Evolutionary conservation across 305 asterid species (phyloP).

Genomic region (Fraxinus latifolia): DNA sequence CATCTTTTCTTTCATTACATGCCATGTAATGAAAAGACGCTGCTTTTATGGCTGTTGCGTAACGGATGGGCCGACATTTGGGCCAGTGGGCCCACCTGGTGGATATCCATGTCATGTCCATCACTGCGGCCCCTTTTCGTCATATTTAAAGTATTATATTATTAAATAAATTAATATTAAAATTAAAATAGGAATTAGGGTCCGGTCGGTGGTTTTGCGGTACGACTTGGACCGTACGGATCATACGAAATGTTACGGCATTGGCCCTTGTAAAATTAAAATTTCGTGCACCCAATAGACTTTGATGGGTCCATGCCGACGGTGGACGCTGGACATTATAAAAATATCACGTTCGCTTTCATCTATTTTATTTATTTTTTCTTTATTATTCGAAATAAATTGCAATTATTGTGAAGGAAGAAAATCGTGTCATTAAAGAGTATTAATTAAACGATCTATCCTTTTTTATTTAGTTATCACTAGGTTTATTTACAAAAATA

Average conservation of each 20-base stretch:
- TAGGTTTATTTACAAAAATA: background rate
- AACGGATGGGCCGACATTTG: constrained; percentile 21
- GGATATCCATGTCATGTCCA: constrained; percentile 43
- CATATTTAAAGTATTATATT: background rate
- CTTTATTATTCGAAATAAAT: background rate
- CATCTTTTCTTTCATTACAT: background rate
- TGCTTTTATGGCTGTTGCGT: background rate
- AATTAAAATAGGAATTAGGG: background rate
- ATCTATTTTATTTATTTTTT: background rate
- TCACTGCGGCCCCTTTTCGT: background rate
- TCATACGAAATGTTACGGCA: constrained; percentile 32
- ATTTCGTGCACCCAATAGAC: background rate
- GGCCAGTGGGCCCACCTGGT: constrained; percentile 23
- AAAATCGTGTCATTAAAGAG: background rate
- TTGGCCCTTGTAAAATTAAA: constrained; percentile 25
- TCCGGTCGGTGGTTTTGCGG: constrained; percentile 42
- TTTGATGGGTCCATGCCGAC: constrained; percentile 17
- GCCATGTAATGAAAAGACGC: constrained; percentile 1
- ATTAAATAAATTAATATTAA: background rate
- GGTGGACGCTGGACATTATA: background rate
- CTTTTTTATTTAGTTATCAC: background rate
- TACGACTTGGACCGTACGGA: constrained; percentile 55
- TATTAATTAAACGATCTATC: background rate
- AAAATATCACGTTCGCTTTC: background rate
- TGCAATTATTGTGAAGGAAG: background rate